A percentile compares a stretch with the other conserved stretches of the same genome.
Conservation (phyloP, 2,329 filamentous ascomycete genomes). For the Fusarium stilboides region DNA sequence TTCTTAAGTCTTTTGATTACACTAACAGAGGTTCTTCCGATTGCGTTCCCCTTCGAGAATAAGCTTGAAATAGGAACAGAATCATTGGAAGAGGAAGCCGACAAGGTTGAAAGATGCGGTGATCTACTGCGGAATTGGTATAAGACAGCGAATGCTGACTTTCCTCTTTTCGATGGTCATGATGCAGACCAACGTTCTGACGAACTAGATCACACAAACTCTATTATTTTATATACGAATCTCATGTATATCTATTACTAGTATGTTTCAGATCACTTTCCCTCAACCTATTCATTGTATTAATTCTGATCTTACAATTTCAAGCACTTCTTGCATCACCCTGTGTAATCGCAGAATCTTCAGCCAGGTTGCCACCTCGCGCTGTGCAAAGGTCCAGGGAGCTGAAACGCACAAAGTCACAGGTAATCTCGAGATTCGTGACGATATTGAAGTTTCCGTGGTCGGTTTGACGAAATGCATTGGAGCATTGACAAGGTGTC, state of each 20-base stretch:
- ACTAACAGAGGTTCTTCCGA: not conserved
- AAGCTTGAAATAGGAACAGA: not conserved
- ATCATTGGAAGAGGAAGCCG: not conserved
- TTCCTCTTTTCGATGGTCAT: not conserved
- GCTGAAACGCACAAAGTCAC: not conserved
- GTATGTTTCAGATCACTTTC: not conserved
- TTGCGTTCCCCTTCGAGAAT: not conserved
- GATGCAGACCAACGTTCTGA: not conserved
- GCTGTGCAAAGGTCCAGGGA: not conserved
- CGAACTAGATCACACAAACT: fast-evolving
- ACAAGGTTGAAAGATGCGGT: not conserved
- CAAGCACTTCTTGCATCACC: not conserved
- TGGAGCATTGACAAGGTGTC: not conserved
- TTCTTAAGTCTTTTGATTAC: not conserved
- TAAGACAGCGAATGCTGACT: not conserved
- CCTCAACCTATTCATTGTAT: not conserved
- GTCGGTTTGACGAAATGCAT: not conserved
- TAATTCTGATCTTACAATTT: fast-evolving
- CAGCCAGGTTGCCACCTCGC: not conserved
- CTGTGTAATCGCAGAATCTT: not conserved
- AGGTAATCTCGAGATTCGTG: not conserved
- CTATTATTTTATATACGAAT: not conserved
- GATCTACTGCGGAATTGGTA: not conserved
- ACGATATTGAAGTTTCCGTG: not conserved
- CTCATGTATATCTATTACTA: conserved; percentile 6